Evolutionary conservation across 1,284 basidiomycete genomes (phyloP).

Genomic region (Naganishia cerealis): DNA sequence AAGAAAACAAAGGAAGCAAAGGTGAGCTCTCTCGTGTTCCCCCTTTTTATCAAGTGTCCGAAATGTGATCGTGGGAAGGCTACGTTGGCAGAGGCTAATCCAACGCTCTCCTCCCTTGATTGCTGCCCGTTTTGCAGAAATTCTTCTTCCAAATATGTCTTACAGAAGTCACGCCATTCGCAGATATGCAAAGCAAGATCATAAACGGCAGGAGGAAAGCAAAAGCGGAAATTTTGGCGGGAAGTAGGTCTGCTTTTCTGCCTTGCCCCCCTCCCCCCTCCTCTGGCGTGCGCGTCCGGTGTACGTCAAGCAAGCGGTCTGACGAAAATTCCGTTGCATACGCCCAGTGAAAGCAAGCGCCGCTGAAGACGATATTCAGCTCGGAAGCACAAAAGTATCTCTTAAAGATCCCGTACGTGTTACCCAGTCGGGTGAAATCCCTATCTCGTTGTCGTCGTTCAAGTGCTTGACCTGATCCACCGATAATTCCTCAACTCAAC

Average conservation of each 20-base stretch:
- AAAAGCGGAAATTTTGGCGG: conserved; percentile 65
- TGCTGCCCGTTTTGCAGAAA: conserved; percentile 59
- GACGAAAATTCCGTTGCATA: conserved; percentile 1
- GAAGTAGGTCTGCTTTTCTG: conserved; percentile 34
- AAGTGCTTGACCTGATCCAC: background rate
- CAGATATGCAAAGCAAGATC: conserved; percentile 66
- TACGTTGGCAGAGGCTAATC: background rate
- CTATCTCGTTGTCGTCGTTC: background rate
- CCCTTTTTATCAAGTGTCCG: background rate
- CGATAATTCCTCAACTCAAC: conserved; percentile 17
- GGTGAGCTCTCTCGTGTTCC: conserved; percentile 36
- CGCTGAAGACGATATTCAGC: conserved; percentile 78
- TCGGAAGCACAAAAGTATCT: conserved; percentile 81
- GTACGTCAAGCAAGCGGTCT: conserved; percentile 13
- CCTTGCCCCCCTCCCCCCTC: background rate
- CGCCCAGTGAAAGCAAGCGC: conserved; percentile 64
- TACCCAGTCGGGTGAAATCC: background rate
- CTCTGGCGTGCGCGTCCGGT: conserved; percentile 27
- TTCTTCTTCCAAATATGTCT: conserved; percentile 81
- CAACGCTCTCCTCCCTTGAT: background rate
- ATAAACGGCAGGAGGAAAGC: conserved; percentile 66
- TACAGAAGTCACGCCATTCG: conserved; percentile 69
- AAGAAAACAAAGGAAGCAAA: conserved; percentile 51
- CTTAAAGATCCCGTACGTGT: conserved; percentile 82
- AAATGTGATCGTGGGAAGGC: background rate